A percentile compares a stretch with the other conserved stretches of the same genome.
Conservation (phyloP, 805 yeast species). For the Candida palmyrensis region DNA sequence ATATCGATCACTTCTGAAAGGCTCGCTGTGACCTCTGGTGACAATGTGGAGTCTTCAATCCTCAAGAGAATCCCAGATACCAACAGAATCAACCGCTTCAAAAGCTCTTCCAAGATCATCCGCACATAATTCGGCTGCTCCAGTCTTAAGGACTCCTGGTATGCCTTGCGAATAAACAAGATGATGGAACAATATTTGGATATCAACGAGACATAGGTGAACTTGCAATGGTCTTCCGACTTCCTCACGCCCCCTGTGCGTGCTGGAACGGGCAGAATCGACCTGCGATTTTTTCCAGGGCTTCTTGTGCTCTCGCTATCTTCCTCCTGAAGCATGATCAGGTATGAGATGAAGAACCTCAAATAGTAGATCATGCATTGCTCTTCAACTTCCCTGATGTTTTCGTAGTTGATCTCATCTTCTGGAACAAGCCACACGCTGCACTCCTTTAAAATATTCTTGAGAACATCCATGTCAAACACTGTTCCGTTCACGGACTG, state of each 20-base stretch:
- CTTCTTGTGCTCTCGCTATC: slow-evolving; percentile 10
- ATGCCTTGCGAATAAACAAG: neutral
- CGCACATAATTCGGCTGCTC: slow-evolving; percentile 15
- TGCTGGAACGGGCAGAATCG: too few species aligned
- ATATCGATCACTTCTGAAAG: neutral
- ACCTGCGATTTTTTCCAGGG: too few species aligned
- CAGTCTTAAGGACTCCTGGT: neutral
- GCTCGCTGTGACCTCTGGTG: neutral
- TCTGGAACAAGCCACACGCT: slow-evolving; percentile 2
- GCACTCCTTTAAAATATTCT: slow-evolving; percentile 1
- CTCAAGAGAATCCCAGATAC: slow-evolving; percentile 29
- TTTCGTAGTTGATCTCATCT: neutral
- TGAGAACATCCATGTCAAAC: neutral
- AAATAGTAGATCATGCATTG: slow-evolving; percentile 21
- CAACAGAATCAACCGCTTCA: slow-evolving; percentile 26
- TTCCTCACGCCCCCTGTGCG: too few species aligned
- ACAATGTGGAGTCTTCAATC: slow-evolving; percentile 5
- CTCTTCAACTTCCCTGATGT: slow-evolving; percentile 14
- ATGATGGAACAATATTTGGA: neutral
- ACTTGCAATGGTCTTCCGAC: neutral
- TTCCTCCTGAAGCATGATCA: slow-evolving; percentile 33
- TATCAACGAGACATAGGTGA: neutral
- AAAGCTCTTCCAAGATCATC: slow-evolving; percentile 22
- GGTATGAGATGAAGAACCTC: slow-evolving; percentile 20
- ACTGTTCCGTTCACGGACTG: neutral